Evolutionary conservation across 768 basidiomycete genomes (phyloP).

Genomic region (Leucosporidium scottii): DNA sequence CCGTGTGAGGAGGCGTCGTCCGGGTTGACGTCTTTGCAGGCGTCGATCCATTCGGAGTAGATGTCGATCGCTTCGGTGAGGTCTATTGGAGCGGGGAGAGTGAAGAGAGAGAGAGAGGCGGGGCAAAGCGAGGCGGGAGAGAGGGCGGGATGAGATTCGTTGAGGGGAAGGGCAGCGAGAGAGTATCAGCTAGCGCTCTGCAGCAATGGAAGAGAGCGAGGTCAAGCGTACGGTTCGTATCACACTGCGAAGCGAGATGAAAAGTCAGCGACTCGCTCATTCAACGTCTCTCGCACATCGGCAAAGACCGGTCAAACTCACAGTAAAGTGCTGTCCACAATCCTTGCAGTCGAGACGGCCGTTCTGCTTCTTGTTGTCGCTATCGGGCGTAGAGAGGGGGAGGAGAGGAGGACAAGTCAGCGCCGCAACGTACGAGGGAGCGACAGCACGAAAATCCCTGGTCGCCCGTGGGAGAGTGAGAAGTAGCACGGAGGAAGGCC

Average conservation of each 20-base stretch:
- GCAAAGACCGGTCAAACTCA: not conserved
- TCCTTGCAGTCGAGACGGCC: slow-evolving; percentile 31
- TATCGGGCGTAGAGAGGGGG: not conserved
- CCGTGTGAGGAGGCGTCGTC: not conserved
- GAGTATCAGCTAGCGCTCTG: too few species aligned
- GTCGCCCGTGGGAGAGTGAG: too few species aligned
- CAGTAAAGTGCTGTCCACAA: slow-evolving; percentile 24
- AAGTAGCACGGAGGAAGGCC: too few species aligned
- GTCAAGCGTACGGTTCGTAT: not conserved
- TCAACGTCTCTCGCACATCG: too few species aligned
- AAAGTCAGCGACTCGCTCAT: not conserved
- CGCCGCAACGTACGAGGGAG: too few species aligned
- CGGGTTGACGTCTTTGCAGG: slow-evolving; percentile 24
- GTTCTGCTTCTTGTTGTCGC: slow-evolving; percentile 16
- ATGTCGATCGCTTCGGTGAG: slow-evolving; percentile 30
- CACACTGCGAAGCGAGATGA: not conserved
- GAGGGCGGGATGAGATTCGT: not conserved
- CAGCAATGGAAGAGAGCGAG: too few species aligned
- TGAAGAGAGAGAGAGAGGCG: not conserved
- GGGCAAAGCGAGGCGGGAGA: slow-evolving; percentile 10
- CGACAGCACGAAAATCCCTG: too few species aligned
- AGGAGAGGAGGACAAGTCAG: too few species aligned
- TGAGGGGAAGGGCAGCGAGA: too few species aligned
- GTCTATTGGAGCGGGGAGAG: not conserved
- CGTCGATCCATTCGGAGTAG: slow-evolving; percentile 33